Conservation (phyloP, 768 basidiomycete genomes). For the Cyclocybe cylindracea region DNA sequence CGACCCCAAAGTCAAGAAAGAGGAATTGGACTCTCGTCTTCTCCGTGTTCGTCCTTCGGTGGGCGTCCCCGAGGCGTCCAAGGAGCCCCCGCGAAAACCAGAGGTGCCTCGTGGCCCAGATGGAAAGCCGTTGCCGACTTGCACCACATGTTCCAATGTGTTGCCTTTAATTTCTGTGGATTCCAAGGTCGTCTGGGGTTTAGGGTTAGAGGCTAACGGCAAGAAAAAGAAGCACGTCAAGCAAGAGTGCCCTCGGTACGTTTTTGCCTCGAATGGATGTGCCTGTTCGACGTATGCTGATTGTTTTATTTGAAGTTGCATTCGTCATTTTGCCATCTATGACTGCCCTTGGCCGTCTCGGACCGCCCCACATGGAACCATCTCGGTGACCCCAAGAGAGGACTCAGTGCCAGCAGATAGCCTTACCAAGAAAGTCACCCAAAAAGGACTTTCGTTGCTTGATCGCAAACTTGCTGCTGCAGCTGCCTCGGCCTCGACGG, state of each 20-base stretch:
- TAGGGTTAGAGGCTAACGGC: constrained; percentile 49
- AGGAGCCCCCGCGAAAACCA: constrained; percentile 36
- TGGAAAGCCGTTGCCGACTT: constrained; percentile 70
- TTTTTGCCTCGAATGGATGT: constrained; percentile 5
- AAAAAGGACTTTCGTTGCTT: constrained; percentile 48
- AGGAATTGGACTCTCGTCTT: constrained; percentile 52
- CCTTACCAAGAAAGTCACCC: constrained; percentile 48
- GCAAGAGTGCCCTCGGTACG: constrained; percentile 77
- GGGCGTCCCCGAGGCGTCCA: constrained; percentile 33
- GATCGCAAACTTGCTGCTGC: constrained; percentile 57
- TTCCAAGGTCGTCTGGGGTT: constrained; percentile 74
- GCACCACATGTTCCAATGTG: constrained; percentile 68
- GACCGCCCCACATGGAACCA: constrained; percentile 45
- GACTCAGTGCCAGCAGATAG: constrained; percentile 48
- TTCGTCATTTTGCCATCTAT: constrained; percentile 82
- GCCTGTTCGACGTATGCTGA: not conserved
- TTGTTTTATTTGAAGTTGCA: constrained; percentile 50
- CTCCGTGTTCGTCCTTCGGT: constrained; percentile 49
- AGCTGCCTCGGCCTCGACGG: constrained; percentile 26
- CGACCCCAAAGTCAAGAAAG: constrained; percentile 42
- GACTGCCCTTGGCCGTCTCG: constrained; percentile 71
- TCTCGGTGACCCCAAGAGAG: constrained; percentile 52
- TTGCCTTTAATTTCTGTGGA: constrained; percentile 78
- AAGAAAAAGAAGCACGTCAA: constrained; percentile 63
- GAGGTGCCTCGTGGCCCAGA: constrained; percentile 58